Evolutionary conservation across 1,284 basidiomycete species (phyloP), one percentile per base, ranked within the genome.

Genomic region (Moesziomyces globuligerus): DNA sequence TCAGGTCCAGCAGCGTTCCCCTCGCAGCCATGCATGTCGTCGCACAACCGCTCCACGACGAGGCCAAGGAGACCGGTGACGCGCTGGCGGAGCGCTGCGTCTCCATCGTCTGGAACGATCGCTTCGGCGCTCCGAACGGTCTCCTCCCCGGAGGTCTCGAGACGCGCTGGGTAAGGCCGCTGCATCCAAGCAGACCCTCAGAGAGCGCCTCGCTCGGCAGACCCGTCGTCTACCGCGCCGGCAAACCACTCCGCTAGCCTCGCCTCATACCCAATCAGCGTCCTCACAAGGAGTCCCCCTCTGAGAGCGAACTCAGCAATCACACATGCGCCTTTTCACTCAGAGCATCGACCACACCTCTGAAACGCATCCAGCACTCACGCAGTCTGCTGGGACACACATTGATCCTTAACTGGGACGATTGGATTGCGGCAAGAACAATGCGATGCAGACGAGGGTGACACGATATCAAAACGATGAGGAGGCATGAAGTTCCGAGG

Each of bases 21-120:
- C 42, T 77, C 5, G 57, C 61, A 20, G 58, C 72, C 17, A 46
- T 77, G 25, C 75, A 77, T 45, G 47, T 77, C 7, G 34, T 55
- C 1, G 52, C 57, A 5, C 43, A 48, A 17, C 46, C 46, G 34
- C 40, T 44, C 18, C 11, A 26, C 37, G 7, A 28, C 13, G 3
- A 18, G 23, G 32, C 25, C 3, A 43, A 29, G 8, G 18, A 1
- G 4, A n/a, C 34, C 11, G 42, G 23, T 4, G 46, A n/a, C 24
- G 28, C 23, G 17, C 10, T 57, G 49, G 34, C 47, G 46, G 48
- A 57, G 6, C 28, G 54, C 15, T 71, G 68, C n/a, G 42, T 66
- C 1, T 51, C 61, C 15, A 61, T 71, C 21, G 48, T 71, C 4
- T 71, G 68, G 68, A 71, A 66, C 15, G 62, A 66, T 18, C 46